Base-by-base conservation (phyloP, 257 asterid genomes). In the Buddleja alternifolia region DNA sequence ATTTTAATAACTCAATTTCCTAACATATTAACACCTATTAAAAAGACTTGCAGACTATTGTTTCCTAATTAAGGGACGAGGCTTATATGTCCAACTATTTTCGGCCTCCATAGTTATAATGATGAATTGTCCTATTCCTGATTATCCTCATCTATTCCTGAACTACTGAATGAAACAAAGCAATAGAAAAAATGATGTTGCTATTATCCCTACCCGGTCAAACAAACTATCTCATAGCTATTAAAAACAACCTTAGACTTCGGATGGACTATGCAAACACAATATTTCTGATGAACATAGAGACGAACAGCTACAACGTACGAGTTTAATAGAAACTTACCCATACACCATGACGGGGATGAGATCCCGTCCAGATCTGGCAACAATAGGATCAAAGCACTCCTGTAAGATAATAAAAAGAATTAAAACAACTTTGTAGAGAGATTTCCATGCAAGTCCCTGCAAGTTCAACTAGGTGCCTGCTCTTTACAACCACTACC, bases 311-410 rank as follows among this genome's bases (percentile, higher is more conserved):
- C 56, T 42, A 44, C 32, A 57, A 37, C 8, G 68, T 74, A 44
- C 44, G 42, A 60, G 45, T 34, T 37, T 56, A 53, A 47, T 29
- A 50, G 72, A 37, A 63, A 73, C 98, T 82, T 77, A 94, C 99
- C 98, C 99, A 46, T 94, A 92, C 50, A 94, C 99, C 99, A 94
- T 92, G 79, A 94, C 88, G 16, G 99, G 99, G 76, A 94, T 94
- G 75, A 94, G 92, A 81, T 94, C 99, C n/a, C 97, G 88, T 66
- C 99, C 99, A 69, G 97, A 86, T 80, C 74, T 83, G 68, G 96
- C 93, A 80, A 89, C 87, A 77, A 94, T 94, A 60, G 99, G 99
- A 80, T 94, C 98, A 80, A 94, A 94, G 82, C 98, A 86, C 74
- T 92, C 99, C 99, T 94, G 90, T 69, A 85, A 69, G 78, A 67